Conservation (phyloP, 345 rosid genomes). For the Ceriops tagal region DNA sequence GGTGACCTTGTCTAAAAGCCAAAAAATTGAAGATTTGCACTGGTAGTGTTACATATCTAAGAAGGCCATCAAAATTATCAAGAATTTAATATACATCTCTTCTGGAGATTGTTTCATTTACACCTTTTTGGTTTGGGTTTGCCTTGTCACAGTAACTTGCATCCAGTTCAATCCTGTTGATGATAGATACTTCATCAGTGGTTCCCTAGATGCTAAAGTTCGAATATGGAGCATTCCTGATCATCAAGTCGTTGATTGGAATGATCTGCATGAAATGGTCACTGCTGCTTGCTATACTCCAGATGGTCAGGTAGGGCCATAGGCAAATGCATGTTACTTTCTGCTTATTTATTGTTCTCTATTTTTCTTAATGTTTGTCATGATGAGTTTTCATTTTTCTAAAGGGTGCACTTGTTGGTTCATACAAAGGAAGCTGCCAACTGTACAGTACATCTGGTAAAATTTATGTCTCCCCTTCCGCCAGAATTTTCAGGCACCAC, state of each 20-base stretch:
- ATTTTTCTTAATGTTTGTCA: neutral
- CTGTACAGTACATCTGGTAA: slow-evolving; percentile 68
- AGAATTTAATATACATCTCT: no score
- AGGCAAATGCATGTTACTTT: neutral
- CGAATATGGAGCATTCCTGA: slow-evolving; percentile 98
- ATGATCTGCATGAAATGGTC: slow-evolving; percentile 97
- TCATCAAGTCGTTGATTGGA: slow-evolving; percentile 90
- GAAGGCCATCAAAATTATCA: neutral
- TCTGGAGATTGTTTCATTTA: no score
- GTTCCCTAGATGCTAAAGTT: slow-evolving; percentile 93
- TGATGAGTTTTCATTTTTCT: slow-evolving; percentile 32
- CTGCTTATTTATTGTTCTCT: neutral
- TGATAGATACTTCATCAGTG: slow-evolving; percentile 94
- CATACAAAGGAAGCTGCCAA: slow-evolving; percentile 87
- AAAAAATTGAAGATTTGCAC: neutral
- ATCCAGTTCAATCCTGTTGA: slow-evolving; percentile 98
- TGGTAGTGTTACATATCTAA: neutral
- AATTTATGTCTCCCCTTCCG: slow-evolving; percentile 4
- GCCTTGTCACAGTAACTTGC: slow-evolving; percentile 77
- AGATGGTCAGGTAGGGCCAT: slow-evolving; percentile 74
- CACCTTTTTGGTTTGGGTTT: slow-evolving; percentile 15
- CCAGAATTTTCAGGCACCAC: neutral
- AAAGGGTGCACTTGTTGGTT: slow-evolving; percentile 91
- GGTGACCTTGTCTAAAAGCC: neutral
- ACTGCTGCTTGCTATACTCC: slow-evolving; percentile 98